Base-by-base conservation (phyloP, 2,329 filamentous ascomycete genomes). In the Talaromyces marneffei region DNA sequence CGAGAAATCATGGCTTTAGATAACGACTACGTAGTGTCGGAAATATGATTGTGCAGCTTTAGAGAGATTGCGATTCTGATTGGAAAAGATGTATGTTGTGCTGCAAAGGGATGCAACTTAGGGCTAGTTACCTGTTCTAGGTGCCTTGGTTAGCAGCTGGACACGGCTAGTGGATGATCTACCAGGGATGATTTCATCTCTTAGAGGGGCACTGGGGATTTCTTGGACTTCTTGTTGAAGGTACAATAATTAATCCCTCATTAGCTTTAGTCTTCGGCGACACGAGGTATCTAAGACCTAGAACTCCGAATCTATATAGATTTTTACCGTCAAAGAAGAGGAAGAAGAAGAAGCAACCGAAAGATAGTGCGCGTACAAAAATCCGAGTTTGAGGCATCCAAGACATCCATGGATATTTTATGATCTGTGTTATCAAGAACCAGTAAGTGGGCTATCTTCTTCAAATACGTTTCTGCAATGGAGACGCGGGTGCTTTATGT, bases 21-120 rank as follows among this genome's bases (percentile, higher is more conserved):
- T 39, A 37, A 37, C 18, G 14, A 27, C 18, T 29, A 29, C 23
- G 14, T 27, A 39, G 4, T 48, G n/a, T n/a, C 18, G 40, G 42
- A 35, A 46, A 44, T 35, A 37, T 23, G 29, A 57, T 33, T 29
- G n/a, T 35, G 40, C 40, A 48, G 12, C 12, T 14, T 25, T 48
- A 4, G 3, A 27, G 29, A 52, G n/a, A 35, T 18, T n/a, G 16
- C 0, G 27, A n/a, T 23, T 57, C 18, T 23, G 29, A 57, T 48
- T 57, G 27, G 55, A 25, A n/a, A 48, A 57, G 29, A 9, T 48
- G 20, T 25, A 40, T 33, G 20, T 27, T 57, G 18, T 12, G 10
- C 25, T 48, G 20, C 20, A 46, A 57, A 57, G 55, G 55, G 55
- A 48, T 57, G 29, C 40, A 18, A 14, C 12, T 57, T 48, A 57